phyloP scores from a whole-genome alignment of 805 yeast genomes.

The Maudiozyma barnettii region DNA sequence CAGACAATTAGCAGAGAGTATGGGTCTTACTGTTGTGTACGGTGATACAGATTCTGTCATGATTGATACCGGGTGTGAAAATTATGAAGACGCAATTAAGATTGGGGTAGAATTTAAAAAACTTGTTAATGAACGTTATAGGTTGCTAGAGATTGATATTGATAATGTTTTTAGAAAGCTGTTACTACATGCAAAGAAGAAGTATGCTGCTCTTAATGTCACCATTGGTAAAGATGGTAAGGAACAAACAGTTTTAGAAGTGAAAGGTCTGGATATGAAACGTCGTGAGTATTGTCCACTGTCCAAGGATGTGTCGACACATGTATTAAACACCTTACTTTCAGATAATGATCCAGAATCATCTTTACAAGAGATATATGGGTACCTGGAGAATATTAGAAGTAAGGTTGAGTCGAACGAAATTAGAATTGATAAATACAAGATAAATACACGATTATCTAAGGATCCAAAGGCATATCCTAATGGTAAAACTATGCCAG shows the following conservation, averaged over 20 bases:
- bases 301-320: slow-evolving; percentile 78
- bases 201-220: slow-evolving; percentile 85
- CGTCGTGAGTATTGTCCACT: slow-evolving; percentile 94
- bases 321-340: slow-evolving; percentile 60
- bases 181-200: slow-evolving; percentile 87
- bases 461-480: slow-evolving; percentile 85
- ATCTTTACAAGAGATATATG: slow-evolving; percentile 62
- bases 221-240: slow-evolving; percentile 43
- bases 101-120: slow-evolving; percentile 81
- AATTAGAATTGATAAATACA: slow-evolving; percentile 55
- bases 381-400: slow-evolving; percentile 54
- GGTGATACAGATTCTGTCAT: slow-evolving; percentile 99
- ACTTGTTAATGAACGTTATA: slow-evolving; percentile 81
- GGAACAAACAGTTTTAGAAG: slow-evolving; percentile 58
- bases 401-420: slow-evolving; percentile 49
- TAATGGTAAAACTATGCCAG: slow-evolving; percentile 72
- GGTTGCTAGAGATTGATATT: slow-evolving; percentile 82
- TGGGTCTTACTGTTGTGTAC: slow-evolving; percentile 77
- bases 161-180: slow-evolving; percentile 86
- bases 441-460: slow-evolving; percentile 79
- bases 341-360: slow-evolving; percentile 69
- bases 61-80: slow-evolving; percentile 81
- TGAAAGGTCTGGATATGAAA: slow-evolving; percentile 92
- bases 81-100: slow-evolving; percentile 60
- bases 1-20: slow-evolving; percentile 79